Conservation (phyloP, 2,329 filamentous ascomycete genomes). For the Aspergillus aculeatinus region DNA sequence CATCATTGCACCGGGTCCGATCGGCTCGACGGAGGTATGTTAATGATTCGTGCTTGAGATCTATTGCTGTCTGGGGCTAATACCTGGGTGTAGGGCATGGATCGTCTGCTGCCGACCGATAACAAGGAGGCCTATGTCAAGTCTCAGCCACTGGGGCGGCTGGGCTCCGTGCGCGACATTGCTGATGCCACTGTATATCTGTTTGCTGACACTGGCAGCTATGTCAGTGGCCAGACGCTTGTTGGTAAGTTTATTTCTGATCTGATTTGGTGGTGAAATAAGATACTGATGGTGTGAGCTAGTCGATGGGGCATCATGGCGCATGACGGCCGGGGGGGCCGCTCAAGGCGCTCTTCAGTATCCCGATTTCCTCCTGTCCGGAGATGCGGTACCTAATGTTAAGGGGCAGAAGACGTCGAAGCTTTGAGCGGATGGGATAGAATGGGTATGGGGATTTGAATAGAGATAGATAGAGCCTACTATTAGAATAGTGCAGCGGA, state of each 20-base stretch:
- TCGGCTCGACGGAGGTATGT: constrained; percentile 70
- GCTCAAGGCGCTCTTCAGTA: constrained; percentile 48
- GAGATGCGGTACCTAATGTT: constrained; percentile 56
- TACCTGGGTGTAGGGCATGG: constrained; percentile 56
- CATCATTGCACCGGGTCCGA: constrained; percentile 82
- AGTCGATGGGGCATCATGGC: constrained; percentile 47
- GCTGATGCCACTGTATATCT: constrained; percentile 88
- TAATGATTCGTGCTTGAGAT: neutral
- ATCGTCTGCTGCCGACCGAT: constrained; percentile 58
- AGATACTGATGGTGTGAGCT: neutral
- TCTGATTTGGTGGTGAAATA: neutral
- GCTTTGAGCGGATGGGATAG: constrained; percentile 35
- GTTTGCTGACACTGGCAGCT: constrained; percentile 82
- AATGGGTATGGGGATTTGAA: too few relatives aligned
- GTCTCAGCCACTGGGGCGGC: constrained; percentile 69
- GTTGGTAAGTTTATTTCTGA: constrained; percentile 51
- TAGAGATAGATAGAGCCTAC: too few relatives aligned
- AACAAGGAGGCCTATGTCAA: constrained; percentile 49
- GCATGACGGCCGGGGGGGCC: constrained; percentile 31
- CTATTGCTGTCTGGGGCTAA: neutral
- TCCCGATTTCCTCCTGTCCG: constrained; percentile 60
- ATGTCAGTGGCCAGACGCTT: constrained; percentile 77
- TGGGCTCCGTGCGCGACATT: constrained; percentile 81
- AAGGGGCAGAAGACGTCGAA: constrained; percentile 59
- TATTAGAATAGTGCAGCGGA: too few relatives aligned